Conservation (phyloP, 139 green algal species). For the Pseudopediastrum boryanum region DNA sequence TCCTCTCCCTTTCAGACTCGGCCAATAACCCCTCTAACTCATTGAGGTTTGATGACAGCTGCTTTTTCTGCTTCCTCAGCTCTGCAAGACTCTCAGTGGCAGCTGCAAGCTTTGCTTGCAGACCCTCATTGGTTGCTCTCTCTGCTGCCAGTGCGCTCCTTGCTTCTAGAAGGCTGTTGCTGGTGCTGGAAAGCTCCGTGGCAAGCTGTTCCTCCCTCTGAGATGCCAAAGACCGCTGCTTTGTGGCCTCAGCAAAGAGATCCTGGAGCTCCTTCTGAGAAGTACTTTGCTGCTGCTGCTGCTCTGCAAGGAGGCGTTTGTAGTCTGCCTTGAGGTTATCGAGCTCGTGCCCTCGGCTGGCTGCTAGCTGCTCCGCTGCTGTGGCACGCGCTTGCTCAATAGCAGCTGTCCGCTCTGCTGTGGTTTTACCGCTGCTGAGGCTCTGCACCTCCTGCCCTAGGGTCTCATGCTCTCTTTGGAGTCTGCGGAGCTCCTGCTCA, state of each 20-base stretch:
- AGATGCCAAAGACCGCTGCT: background rate
- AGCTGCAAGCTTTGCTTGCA: background rate
- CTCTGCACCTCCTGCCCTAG: conserved; percentile 4
- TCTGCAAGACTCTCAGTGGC: background rate
- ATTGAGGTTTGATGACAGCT: background rate
- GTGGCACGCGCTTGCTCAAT: too few relatives aligned
- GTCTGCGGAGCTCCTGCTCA: conserved; percentile 1
- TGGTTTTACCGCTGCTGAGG: background rate
- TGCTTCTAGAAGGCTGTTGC: conserved; percentile 19
- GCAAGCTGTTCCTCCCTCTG: conserved; percentile 12
- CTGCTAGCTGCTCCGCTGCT: too few relatives aligned
- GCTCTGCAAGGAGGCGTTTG: conserved; percentile 11
- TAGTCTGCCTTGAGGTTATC: conserved; percentile 16
- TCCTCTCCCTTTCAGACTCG: conserved; percentile 28
- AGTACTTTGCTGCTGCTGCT: conserved; percentile 6
- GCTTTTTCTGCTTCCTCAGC: background rate
- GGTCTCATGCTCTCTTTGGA: conserved; percentile 7
- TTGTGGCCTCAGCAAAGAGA: background rate
- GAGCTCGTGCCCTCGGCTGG: conserved; percentile 20
- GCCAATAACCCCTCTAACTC: conserved; percentile 28
- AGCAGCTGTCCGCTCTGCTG: conserved; percentile 20
- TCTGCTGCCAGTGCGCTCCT: conserved; percentile 11
- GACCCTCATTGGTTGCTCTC: background rate
- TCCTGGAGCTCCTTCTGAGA: conserved; percentile 5
- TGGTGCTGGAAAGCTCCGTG: background rate